Base-by-base conservation (phyloP, 495 filamentous ascomycete species). In the Penicillium bialowiezense region DNA sequence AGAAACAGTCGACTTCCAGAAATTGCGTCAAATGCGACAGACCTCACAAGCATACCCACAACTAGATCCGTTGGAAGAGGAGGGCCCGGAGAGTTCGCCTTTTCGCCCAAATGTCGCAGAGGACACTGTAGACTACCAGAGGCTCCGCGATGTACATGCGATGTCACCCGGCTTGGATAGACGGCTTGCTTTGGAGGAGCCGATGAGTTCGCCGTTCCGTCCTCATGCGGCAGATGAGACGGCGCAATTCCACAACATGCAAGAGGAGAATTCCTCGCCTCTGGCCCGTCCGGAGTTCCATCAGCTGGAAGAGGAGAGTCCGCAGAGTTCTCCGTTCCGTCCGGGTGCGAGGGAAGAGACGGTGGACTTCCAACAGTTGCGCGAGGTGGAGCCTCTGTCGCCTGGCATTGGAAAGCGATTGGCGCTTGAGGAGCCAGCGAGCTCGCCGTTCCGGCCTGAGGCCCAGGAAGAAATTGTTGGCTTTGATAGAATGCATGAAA, bases 121-220 rank as follows among this genome's bases (percentile, higher is more conserved):
- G 9, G 62, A 65, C 28, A 66, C 65, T 1, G 60, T 65, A 12
- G 69, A 66, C 41, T 56, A 67, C 19, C 52, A 58, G 13, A 51
- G 39, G 21, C 36, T 73, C 17, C 58, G 55, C 10, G 54, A 57
- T 8, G 54, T 59, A 20, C 44, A 59, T 8, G 33, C 42, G 2
- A 44, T 56, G 41, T 64, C 59, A 2, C 47, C 56, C n/a, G 58
- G 39, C 13, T 26, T 58, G 35, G 45, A 40, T 13, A 38, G 19
- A 18, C 45, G 35, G 24, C 26, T 48, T 24, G 45, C 35, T 15
- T 26, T 37, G 31, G 58, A 55, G 12, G 61, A 59, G 21, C 58
- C 59, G 0, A 61, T 62, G 23, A 73, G 70, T 38, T 75, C 71
- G 1, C 71, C 71, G 0, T 75, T 73, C 48, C 61, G 64, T 33